Percentiles rank a stretch among this genome's conserved stretches.
These are phyloP conservation scores for Boletus vinaceobasis DNA, from an alignment of 768 basidiomycete species.

Conservation along the genomic window DNA sequence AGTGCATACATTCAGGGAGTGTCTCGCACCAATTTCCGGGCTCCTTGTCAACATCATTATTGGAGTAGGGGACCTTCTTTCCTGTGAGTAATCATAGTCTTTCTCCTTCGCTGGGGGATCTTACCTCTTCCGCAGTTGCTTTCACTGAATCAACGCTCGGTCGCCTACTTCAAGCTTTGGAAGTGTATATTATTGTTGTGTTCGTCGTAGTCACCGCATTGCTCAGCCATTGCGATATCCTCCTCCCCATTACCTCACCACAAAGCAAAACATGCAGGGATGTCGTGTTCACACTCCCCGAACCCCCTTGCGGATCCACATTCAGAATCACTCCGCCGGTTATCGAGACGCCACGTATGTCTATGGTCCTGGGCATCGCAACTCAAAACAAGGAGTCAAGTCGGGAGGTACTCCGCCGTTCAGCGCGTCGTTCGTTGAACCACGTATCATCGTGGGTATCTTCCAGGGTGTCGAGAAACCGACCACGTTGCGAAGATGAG, in stretches of 20 bases:
- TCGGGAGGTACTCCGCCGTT: slow-evolving; percentile 14
- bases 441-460: slow-evolving; percentile 40
- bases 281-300: slow-evolving; percentile 18
- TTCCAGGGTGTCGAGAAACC: slow-evolving; percentile 27
- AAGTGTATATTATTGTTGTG: slow-evolving; percentile 61
- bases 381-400: slow-evolving; percentile 6
- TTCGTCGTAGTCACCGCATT: slow-evolving; percentile 51
- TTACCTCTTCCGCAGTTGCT: slow-evolving; percentile 41
- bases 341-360: slow-evolving; percentile 27
- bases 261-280: not conserved
- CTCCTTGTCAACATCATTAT: slow-evolving; percentile 51
- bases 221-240: slow-evolving; percentile 18
- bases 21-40: slow-evolving; percentile 48
- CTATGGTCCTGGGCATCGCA: slow-evolving; percentile 8
- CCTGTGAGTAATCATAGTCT: slow-evolving; percentile 45
- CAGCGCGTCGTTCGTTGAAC: slow-evolving; percentile 21
- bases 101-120: not conserved
- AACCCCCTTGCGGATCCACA: slow-evolving; percentile 24
- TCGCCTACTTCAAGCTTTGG: slow-evolving; percentile 61
- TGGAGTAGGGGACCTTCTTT: slow-evolving; percentile 52
- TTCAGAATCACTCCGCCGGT: slow-evolving; percentile 23
- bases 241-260: not conserved
- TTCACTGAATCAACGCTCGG: slow-evolving; percentile 70
- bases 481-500: slow-evolving; percentile 23
- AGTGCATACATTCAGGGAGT: slow-evolving; percentile 44